Percentiles rank a stretch among this genome's conserved stretches.
Evolutionary conservation across 768 basidiomycete genomes (phyloP).

Genomic region (Calocera viscosa): DNA sequence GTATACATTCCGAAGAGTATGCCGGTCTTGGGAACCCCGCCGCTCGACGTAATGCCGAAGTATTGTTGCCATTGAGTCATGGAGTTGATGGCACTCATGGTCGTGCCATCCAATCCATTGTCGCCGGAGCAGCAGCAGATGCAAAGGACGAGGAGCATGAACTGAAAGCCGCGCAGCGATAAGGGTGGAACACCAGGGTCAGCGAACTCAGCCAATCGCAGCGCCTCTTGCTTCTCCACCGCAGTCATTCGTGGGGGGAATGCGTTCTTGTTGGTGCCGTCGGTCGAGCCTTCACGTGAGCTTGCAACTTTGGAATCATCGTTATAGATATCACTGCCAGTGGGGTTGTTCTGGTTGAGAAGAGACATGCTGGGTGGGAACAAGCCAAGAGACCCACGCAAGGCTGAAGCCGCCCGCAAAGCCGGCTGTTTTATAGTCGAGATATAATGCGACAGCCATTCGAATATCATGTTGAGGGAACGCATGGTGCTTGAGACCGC

Average conservation of each 20-base stretch:
- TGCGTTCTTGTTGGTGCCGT: neutral
- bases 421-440: no score
- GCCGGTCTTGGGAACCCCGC: slow-evolving; percentile 34
- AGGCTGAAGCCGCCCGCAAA: no score
- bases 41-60: slow-evolving; percentile 35
- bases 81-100: slow-evolving; percentile 43
- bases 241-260: neutral
- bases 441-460: no score
- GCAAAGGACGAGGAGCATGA: slow-evolving; percentile 32
- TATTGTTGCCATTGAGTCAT: slow-evolving; percentile 36
- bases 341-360: no score
- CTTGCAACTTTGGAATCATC: no score
- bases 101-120: slow-evolving; percentile 44
- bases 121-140: slow-evolving; percentile 41
- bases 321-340: no score
- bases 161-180: neutral
- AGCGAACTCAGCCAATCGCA: neutral
- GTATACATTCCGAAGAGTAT: slow-evolving; percentile 47
- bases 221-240: slow-evolving; percentile 1
- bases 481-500: no score
- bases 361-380: no score
- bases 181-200: neutral
- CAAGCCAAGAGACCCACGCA: no score
- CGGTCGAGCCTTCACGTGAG: no score
- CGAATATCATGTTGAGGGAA: no score